Percentiles rank a stretch among this genome's conserved stretches.
phyloP scores from a whole-genome alignment of 345 rosid genomes.

The Pugionium cornutum region DNA sequence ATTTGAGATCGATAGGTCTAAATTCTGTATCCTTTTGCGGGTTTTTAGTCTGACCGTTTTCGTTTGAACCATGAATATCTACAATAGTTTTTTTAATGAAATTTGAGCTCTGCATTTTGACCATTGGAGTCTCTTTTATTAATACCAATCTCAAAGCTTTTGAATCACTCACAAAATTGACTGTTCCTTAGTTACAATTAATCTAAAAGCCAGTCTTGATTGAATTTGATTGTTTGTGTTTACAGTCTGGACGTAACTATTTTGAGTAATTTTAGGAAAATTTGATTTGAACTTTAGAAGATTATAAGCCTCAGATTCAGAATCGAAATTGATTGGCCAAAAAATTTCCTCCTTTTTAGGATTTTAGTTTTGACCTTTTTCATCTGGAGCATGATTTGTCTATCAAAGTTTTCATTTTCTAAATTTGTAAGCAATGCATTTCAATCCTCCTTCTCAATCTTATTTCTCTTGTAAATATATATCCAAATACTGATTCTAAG shows the following conservation, averaged over 20 bases:
- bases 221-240: not conserved
- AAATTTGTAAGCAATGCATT: not conserved
- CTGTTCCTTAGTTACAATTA: too few species aligned
- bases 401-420: not conserved
- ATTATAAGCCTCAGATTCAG: not conserved
- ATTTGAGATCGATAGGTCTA: not conserved
- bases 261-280: not conserved
- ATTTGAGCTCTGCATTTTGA: too few species aligned
- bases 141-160: too few species aligned
- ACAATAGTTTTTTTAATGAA: too few species aligned
- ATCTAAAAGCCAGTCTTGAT: not conserved
- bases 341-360: not conserved
- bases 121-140: too few species aligned
- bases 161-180: too few species aligned
- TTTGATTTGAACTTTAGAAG: not conserved
- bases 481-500: conserved; percentile 1
- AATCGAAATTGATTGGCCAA: not conserved
- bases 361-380: not conserved
- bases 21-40: too few species aligned
- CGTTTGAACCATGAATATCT: too few species aligned
- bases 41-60: too few species aligned
- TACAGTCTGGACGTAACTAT: not conserved
- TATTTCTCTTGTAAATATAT: not conserved
- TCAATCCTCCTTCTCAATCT: not conserved
- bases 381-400: not conserved